Evolutionary conservation across 2,329 filamentous ascomycete genomes (phyloP).

Genomic region (Emergomyces orientalis): DNA sequence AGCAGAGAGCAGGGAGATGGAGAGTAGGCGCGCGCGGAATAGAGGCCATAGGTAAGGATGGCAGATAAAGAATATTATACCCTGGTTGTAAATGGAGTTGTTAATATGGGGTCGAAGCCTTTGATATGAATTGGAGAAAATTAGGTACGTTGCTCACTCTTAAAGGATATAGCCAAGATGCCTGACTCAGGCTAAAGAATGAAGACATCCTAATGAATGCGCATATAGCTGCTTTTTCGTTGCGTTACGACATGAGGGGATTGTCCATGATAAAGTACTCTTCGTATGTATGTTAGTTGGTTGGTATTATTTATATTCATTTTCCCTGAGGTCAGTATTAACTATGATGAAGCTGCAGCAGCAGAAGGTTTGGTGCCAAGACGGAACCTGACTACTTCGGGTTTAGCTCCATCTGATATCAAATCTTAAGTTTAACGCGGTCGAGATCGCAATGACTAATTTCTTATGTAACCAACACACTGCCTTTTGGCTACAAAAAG

Average conservation of each 20-base stretch:
- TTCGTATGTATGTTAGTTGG: not conserved
- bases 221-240: not conserved
- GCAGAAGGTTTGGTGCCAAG: not conserved
- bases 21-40: slow-evolving; percentile 66
- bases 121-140: not conserved
- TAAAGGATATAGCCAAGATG: slow-evolving; percentile 42
- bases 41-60: slow-evolving; percentile 77
- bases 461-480: not conserved
- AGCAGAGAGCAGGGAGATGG: slow-evolving; percentile 69
- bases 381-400: not conserved
- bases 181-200: slow-evolving; percentile 23
- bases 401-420: not conserved
- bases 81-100: slow-evolving; percentile 37
- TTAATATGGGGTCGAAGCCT: not conserved
- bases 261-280: not conserved
- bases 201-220: slow-evolving; percentile 12
- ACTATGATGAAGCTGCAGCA: not conserved
- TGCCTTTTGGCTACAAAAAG: slow-evolving; percentile 18
- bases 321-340: not conserved
- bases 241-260: not conserved
- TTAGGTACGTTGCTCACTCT: slow-evolving; percentile 28
- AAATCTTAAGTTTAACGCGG: not conserved
- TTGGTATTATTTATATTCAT: not conserved
- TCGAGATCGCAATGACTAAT: not conserved
- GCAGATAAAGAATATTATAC: slow-evolving; percentile 70